Percentiles rank a stretch among this genome's conserved stretches.
These are phyloP conservation scores for Fusarium sp. DNA, from an alignment of 2,329 filamentous ascomycete genomes.

Conservation along the genomic window DNA sequence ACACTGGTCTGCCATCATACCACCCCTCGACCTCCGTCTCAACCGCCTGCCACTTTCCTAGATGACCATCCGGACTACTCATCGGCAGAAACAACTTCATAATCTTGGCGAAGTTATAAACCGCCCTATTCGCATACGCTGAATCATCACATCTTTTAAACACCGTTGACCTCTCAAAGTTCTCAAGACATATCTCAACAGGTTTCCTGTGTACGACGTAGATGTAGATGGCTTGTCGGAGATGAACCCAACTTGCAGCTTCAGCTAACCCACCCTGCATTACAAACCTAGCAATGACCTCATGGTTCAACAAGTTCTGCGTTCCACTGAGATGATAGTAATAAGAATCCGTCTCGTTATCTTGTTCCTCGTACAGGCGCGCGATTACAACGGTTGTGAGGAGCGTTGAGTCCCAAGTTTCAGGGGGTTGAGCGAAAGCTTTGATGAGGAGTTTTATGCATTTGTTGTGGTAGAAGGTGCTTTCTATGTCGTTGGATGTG, in stretches of 20 bases:
- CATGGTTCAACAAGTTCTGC: not conserved
- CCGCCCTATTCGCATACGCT: not conserved
- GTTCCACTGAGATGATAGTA: constrained; percentile 4
- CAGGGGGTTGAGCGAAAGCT: not conserved
- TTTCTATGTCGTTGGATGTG: not conserved
- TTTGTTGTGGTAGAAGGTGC: constrained; percentile 9
- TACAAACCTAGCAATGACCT: not conserved
- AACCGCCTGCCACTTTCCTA: not conserved
- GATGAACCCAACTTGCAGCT: constrained; percentile 6
- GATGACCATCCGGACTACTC: rapidly evolving
- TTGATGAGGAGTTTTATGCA: not conserved
- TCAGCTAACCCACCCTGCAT: not conserved
- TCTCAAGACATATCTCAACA: not conserved
- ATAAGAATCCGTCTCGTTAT: not conserved
- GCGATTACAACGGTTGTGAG: not conserved
- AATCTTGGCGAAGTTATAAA: not conserved
- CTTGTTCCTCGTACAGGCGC: not conserved
- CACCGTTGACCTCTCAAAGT: not conserved
- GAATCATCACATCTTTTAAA: constrained; percentile 2
- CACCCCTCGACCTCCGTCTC: not conserved
- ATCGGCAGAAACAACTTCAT: not conserved
- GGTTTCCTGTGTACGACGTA: not conserved
- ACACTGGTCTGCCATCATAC: not conserved
- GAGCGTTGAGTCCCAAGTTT: constrained; percentile 1
- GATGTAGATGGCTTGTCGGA: not conserved